These are phyloP conservation scores for Aspergillus nidulans DNA, from an alignment of 495 filamentous ascomycete species.

Conservation along the genomic window DNA sequence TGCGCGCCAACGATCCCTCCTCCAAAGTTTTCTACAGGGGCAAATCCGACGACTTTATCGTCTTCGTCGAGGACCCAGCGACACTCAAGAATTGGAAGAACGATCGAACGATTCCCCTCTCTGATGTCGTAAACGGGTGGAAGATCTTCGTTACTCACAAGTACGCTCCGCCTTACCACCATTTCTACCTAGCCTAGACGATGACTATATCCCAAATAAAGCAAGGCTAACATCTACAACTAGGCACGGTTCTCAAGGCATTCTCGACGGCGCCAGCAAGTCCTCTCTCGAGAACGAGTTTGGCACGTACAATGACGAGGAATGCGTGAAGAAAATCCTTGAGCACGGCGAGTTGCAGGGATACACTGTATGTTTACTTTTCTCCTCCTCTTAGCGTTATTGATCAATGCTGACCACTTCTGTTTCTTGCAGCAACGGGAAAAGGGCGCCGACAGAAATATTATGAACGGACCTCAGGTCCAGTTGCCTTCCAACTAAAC, in stretches of 20 bases:
- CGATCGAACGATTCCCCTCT: slow-evolving; percentile 73
- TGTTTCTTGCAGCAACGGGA: slow-evolving; percentile 4
- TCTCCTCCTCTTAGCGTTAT: background rate
- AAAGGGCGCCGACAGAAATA: slow-evolving; percentile 1
- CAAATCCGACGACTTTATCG: slow-evolving; percentile 79
- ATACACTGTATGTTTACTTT: slow-evolving; percentile 51
- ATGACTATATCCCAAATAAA: background rate
- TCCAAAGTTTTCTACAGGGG: slow-evolving; percentile 91
- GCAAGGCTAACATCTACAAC: background rate
- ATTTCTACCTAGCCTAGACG: background rate
- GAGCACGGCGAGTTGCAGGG: slow-evolving; percentile 68
- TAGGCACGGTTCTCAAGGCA: slow-evolving; percentile 84
- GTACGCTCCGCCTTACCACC: slow-evolving; percentile 47
- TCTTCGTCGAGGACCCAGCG: slow-evolving; percentile 75
- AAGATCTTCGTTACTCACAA: slow-evolving; percentile 88
- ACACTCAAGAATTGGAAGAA: slow-evolving; percentile 75
- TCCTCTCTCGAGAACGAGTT: slow-evolving; percentile 77
- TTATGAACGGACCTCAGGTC: slow-evolving; percentile 2
- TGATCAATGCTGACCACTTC: background rate
- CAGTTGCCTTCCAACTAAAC: background rate
- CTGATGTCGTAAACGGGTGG: slow-evolving; percentile 82
- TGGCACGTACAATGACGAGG: slow-evolving; percentile 70
- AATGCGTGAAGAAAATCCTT: slow-evolving; percentile 73
- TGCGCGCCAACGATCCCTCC: slow-evolving; percentile 69
- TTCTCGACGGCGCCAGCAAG: slow-evolving; percentile 71